A percentile compares a stretch with the other conserved stretches of the same genome.
Evolutionary conservation across 2,329 filamentous ascomycete genomes (phyloP).

Genomic region (Dactylellina cionopaga): DNA sequence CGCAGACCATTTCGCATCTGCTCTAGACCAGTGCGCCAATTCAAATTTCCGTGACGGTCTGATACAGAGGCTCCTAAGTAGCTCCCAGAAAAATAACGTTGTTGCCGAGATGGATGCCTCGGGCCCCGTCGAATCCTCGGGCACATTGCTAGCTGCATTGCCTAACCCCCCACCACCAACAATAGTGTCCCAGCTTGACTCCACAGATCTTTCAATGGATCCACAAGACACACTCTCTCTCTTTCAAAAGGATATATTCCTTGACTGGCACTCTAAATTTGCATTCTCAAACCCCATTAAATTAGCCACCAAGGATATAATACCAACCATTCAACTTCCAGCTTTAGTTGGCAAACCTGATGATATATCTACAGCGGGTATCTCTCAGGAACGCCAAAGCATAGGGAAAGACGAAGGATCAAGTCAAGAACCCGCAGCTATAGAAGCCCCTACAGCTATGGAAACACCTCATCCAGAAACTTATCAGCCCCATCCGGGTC

Average conservation of each 20-base stretch:
- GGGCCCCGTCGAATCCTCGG: constrained; percentile 21
- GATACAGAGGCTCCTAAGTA: constrained; percentile 18
- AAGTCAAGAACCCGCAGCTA: background rate
- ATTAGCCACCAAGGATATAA: constrained; percentile 39
- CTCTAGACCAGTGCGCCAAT: constrained; percentile 32
- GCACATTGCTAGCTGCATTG: constrained; percentile 23
- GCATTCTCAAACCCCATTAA: constrained; percentile 37
- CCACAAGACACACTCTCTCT: constrained; percentile 9
- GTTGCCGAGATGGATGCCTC: constrained; percentile 25
- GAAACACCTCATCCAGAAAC: constrained; percentile 40
- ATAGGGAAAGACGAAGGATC: constrained; percentile 29
- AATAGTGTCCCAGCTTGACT: background rate
- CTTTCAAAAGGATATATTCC: constrained; percentile 44
- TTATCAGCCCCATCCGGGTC: constrained; percentile 40
- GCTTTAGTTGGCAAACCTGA: constrained; percentile 13
- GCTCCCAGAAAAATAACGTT: constrained; percentile 26
- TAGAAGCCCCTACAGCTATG: background rate
- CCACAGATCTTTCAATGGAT: background rate
- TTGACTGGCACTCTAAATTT: constrained; percentile 51
- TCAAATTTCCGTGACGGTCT: constrained; percentile 28
- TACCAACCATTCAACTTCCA: constrained; percentile 35
- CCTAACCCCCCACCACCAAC: constrained; percentile 18
- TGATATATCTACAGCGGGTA: constrained; percentile 21
- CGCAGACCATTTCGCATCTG: constrained; percentile 33
- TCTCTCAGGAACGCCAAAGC: constrained; percentile 42